Conservation (phyloP, 2,329 filamentous ascomycete species). For the Xylariaceae sp. region DNA sequence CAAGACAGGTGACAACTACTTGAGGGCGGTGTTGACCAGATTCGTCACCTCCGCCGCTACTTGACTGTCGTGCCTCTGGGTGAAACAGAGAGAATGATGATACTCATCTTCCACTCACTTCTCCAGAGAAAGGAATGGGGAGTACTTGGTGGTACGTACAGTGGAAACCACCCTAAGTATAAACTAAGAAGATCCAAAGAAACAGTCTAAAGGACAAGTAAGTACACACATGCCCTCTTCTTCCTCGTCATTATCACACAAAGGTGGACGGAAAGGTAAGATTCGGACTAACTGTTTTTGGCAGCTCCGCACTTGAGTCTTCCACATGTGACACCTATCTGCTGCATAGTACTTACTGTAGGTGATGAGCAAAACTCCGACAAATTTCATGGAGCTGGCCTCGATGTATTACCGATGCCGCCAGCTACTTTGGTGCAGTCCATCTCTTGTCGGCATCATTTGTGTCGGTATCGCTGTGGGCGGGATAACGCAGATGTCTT, state of each 20-base stretch:
- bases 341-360: neutral
- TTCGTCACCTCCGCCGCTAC: slow-evolving; percentile 16
- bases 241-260: too few species aligned
- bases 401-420: neutral
- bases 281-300: slow-evolving; percentile 14
- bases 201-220: too few species aligned
- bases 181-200: too few species aligned
- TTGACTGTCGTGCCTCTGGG: neutral
- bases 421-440: neutral
- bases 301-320: slow-evolving; percentile 11
- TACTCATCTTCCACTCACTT: neutral
- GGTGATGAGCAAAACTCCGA: neutral
- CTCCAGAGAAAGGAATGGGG: neutral
- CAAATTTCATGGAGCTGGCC: neutral
- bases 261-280: too few species aligned
- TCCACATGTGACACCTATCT: neutral
- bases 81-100: neutral
- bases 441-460: neutral
- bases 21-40: slow-evolving; percentile 8
- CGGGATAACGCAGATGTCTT: too few species aligned
- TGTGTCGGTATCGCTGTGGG: neutral
- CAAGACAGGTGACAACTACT: neutral
- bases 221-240: too few species aligned
- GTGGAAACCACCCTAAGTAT: too few species aligned
- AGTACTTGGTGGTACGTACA: too few species aligned